Evolutionary conservation across 148 eudicot genomes (phyloP).

Genomic region (Amaranthus cruentus): DNA sequence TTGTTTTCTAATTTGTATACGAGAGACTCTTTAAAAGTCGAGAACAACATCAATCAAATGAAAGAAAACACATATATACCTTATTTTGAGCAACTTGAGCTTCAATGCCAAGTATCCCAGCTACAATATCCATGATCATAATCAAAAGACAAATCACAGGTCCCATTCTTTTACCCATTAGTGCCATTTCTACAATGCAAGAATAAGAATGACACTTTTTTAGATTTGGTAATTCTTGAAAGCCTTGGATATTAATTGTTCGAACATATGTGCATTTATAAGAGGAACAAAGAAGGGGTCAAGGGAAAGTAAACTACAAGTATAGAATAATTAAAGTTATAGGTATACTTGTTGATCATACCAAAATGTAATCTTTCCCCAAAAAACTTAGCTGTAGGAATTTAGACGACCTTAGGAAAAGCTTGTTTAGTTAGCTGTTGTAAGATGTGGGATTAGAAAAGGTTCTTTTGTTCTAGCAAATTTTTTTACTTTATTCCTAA

Average conservation of each 20-base stretch:
- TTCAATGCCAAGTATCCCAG: slow-evolving; percentile 78
- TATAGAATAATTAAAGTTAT: slow-evolving; percentile 48
- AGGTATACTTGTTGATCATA: slow-evolving; percentile 10
- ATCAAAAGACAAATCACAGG: slow-evolving; percentile 58
- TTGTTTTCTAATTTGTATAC: too few species aligned
- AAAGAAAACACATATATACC: slow-evolving; percentile 31
- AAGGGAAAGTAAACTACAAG: slow-evolving; percentile 7
- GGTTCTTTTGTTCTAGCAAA: slow-evolving; percentile 35
- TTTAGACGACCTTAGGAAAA: slow-evolving; percentile 22
- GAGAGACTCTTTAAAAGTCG: too few species aligned
- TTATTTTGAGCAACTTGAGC: slow-evolving; percentile 85
- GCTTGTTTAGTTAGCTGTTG: slow-evolving; percentile 14
- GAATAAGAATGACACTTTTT: not conserved
- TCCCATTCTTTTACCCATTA: slow-evolving; percentile 41
- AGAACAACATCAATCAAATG: not conserved
- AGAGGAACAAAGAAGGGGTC: not conserved
- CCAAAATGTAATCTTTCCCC: not conserved
- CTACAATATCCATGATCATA: slow-evolving; percentile 62
- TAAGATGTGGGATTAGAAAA: slow-evolving; percentile 17
- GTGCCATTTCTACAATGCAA: slow-evolving; percentile 2
- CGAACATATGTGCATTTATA: slow-evolving; percentile 11
- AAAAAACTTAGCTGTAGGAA: slow-evolving; percentile 27
- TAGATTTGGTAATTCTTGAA: not conserved
- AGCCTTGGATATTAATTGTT: not conserved
- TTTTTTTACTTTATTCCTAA: slow-evolving; percentile 34